Evolutionary conservation across 1,139 yeast genomes (phyloP).

Genomic region (Zygoascus meyerae): DNA sequence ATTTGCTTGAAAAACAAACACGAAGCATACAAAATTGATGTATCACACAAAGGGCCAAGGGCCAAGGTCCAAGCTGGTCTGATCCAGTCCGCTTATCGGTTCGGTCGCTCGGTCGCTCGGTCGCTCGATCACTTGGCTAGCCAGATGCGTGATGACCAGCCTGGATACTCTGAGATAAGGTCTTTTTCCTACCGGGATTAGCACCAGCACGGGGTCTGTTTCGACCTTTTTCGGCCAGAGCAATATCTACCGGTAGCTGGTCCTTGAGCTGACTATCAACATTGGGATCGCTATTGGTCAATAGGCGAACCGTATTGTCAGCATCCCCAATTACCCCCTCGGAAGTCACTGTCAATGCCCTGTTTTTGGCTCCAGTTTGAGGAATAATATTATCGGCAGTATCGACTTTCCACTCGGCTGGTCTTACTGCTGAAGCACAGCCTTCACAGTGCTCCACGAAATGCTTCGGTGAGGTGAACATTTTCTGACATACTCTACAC

Average conservation of each 20-base stretch:
- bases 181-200: slow-evolving; percentile 16
- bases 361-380: slow-evolving; percentile 11
- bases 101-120: no score
- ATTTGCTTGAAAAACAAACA: no score
- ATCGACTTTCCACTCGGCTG: slow-evolving; percentile 36
- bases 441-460: slow-evolving; percentile 63
- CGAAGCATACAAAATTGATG: no score
- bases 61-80: no score
- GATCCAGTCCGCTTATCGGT: no score
- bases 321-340: slow-evolving; percentile 14
- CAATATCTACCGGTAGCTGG: slow-evolving; percentile 13
- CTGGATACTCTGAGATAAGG: slow-evolving; percentile 25
- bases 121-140: no score
- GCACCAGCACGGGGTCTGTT: slow-evolving; percentile 13
- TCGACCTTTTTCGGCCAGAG: slow-evolving; percentile 15
- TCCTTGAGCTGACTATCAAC: slow-evolving; percentile 19
- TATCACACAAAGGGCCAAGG: no score
- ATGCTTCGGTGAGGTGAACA: slow-evolving; percentile 50
- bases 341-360: slow-evolving; percentile 17
- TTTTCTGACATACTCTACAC: slow-evolving; percentile 57
- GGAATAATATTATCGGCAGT: slow-evolving; percentile 15
- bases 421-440: slow-evolving; percentile 44
- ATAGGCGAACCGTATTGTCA: slow-evolving; percentile 15
- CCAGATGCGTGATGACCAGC: slow-evolving; percentile 20
- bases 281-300: slow-evolving; percentile 11